A percentile compares a stretch with the other conserved stretches of the same genome.
Conservation (phyloP, 1,284 basidiomycete genomes). For the Marasmius sp. region DNA sequence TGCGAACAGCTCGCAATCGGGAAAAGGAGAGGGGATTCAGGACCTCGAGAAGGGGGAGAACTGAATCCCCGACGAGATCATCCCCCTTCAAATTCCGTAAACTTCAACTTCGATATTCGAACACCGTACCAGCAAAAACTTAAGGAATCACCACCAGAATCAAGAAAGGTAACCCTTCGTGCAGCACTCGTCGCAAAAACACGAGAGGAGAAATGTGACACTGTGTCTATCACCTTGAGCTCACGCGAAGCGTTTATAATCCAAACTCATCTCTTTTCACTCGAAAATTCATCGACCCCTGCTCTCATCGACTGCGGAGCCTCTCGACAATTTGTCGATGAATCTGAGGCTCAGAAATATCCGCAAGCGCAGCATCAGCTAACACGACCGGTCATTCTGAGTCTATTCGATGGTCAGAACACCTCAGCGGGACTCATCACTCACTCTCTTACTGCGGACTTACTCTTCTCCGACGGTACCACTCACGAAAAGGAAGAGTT, state of each 20-base stretch:
- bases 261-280: background rate
- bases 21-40: background rate
- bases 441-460: too few relatives aligned
- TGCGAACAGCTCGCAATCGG: background rate
- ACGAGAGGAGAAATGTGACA: background rate
- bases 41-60: background rate
- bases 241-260: background rate
- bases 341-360: background rate
- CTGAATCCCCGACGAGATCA: background rate
- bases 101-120: background rate
- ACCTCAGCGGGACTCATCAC: too few relatives aligned
- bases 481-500: too few relatives aligned
- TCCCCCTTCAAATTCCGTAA: background rate
- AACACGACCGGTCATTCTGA: background rate
- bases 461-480: too few relatives aligned
- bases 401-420: background rate
- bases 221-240: background rate
- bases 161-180: too few relatives aligned
- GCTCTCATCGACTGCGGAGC: background rate
- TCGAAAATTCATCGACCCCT: background rate
- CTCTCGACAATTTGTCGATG: background rate
- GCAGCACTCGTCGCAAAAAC: background rate
- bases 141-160: background rate
- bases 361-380: background rate
- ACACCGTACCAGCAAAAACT: background rate